These are phyloP conservation scores for Xylaria hypoxylon DNA, from an alignment of 2,329 filamentous ascomycete genomes.

Conservation along the genomic window DNA sequence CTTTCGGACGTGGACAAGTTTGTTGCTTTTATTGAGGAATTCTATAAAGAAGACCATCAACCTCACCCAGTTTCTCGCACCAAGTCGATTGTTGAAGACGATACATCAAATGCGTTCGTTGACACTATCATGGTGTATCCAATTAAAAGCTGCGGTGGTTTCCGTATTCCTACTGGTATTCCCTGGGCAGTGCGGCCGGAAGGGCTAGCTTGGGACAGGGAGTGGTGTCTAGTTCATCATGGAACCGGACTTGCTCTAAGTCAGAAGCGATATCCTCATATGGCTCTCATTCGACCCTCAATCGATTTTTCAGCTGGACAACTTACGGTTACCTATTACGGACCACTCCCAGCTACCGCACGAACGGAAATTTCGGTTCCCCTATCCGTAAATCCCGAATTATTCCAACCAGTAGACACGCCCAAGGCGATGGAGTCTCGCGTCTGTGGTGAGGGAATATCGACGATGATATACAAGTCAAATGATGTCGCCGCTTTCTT, in stretches of 20 bases:
- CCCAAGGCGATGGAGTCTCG: conserved; percentile 65
- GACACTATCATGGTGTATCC: conserved; percentile 82
- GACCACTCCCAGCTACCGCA: conserved; percentile 38
- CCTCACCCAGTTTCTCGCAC: conserved; percentile 30
- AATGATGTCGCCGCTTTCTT: conserved; percentile 79
- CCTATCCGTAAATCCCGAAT: conserved; percentile 73
- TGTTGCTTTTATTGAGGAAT: conserved; percentile 76
- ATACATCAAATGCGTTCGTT: conserved; percentile 59
- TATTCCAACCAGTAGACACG: conserved; percentile 59
- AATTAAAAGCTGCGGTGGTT: conserved; percentile 93
- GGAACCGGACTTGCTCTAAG: conserved; percentile 86
- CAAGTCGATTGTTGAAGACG: background rate
- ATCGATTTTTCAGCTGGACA: conserved; percentile 77
- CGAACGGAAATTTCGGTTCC: conserved; percentile 64
- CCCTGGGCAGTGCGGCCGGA: conserved; percentile 83
- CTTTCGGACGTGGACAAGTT: conserved; percentile 78
- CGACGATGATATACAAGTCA: conserved; percentile 76
- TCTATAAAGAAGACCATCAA: conserved; percentile 59
- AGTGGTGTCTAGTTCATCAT: conserved; percentile 93
- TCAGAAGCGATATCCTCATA: conserved; percentile 88
- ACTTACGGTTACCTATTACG: conserved; percentile 69
- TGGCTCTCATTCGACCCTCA: conserved; percentile 83
- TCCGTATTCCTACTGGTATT: conserved; percentile 70
- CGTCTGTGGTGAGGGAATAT: conserved; percentile 85
- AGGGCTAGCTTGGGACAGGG: conserved; percentile 92